Conservation (phyloP, 148 eudicot species). For the Vaccinium myrtillus region DNA sequence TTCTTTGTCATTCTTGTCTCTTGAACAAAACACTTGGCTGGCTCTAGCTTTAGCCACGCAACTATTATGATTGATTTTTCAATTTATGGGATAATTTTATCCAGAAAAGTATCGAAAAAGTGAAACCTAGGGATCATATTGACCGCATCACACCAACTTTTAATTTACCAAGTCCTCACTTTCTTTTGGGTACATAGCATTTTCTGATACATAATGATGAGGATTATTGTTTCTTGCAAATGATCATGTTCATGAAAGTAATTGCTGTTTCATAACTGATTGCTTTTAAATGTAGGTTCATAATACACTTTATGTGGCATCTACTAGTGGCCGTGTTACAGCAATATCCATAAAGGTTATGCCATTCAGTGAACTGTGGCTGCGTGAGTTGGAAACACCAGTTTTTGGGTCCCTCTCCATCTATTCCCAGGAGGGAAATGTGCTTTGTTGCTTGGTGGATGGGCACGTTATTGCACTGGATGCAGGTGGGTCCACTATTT, state of each 20-base stretch:
- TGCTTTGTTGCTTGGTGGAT: constrained; percentile 75
- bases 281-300: constrained; percentile 29
- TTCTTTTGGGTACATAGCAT: background rate
- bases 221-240: constrained; percentile 5
- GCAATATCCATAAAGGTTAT: constrained; percentile 57
- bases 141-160: background rate
- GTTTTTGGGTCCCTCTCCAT: constrained; percentile 77
- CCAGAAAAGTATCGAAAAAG: background rate
- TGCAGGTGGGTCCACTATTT: constrained; percentile 48
- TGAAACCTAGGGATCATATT: background rate
- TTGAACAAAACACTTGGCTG: background rate
- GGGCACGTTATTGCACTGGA: constrained; percentile 65
- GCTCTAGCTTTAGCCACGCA: constrained; percentile 1
- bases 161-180: background rate
- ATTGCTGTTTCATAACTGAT: background rate
- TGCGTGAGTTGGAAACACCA: constrained; percentile 67
- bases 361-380: constrained; percentile 56
- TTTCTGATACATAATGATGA: background rate
- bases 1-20: constrained; percentile 3
- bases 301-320: constrained; percentile 59
- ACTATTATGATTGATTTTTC: background rate
- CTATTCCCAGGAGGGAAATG: constrained; percentile 44
- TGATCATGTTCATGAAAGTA: background rate
- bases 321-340: constrained; percentile 74
- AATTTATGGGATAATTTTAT: background rate